These are phyloP conservation scores for Gomphus bonarii DNA, from an alignment of 1,284 basidiomycete species.

Conservation along the genomic window DNA sequence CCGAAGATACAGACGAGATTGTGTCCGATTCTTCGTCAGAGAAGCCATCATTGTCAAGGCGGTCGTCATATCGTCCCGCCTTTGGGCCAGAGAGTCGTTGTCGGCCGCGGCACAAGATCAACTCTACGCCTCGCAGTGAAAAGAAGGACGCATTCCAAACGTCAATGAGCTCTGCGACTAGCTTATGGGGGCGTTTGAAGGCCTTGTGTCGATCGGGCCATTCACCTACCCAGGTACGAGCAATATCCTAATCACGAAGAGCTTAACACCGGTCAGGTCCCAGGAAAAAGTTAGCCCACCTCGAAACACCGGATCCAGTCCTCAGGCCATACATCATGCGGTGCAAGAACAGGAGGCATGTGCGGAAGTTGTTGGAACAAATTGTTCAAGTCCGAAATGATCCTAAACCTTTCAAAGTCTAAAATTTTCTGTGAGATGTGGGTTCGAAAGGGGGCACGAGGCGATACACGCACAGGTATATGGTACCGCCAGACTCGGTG, in stretches of 20 bases:
- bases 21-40: constrained; percentile 17
- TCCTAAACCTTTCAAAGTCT: constrained; percentile 62
- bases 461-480: constrained; percentile 17
- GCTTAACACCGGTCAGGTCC: background rate
- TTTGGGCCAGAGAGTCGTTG: constrained; percentile 58
- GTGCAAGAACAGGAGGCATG: constrained; percentile 58
- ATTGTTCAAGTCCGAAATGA: constrained; percentile 64
- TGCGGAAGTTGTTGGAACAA: constrained; percentile 52
- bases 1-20: constrained; percentile 28
- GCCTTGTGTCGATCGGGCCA: constrained; percentile 47
- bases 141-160: constrained; percentile 73
- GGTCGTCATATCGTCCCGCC: constrained; percentile 41
- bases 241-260: constrained; percentile 44
- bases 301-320: constrained; percentile 72
- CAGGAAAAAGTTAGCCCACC: constrained; percentile 28
- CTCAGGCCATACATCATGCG: constrained; percentile 67
- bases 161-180: constrained; percentile 60
- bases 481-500: background rate
- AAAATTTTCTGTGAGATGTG: constrained; percentile 14
- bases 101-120: constrained; percentile 64
- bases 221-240: constrained; percentile 60
- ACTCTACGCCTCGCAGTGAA: constrained; percentile 55
- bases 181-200: constrained; percentile 41
- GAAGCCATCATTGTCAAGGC: constrained; percentile 31
- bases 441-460: constrained; percentile 1